Base-by-base conservation (phyloP, 2,329 filamentous ascomycete species). In the Aspergillus texensis region DNA sequence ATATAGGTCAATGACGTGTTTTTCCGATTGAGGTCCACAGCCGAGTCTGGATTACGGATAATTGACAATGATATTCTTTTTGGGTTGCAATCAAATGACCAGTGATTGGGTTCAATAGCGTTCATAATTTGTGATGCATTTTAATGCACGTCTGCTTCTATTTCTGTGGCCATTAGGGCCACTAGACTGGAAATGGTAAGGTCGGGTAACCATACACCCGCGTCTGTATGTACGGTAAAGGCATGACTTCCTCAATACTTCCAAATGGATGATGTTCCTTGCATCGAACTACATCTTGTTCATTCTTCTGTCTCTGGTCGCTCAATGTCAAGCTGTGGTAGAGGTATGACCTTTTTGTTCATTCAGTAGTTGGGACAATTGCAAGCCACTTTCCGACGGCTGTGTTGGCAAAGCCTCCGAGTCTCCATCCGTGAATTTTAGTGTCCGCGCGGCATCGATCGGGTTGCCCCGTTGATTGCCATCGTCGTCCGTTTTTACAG, bases 401-500 rank as follows among this genome's bases (percentile, higher is more conserved):
- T 52, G 52, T 56, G 57, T 58, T 58, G 50, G 43, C 54, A 50
- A 32, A 52, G 48, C 48, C 48, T n/a, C 48, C 28, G 28, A 52
- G 28, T 11, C 48, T 52, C 53, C 60, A 59, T 57, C 58, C 52
- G 56, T 59, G 53, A 53, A 36, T 41, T 48, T 61, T 65, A 67
- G 65, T 52, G 65, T 68, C 68, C 67, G 64, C 65, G 65, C 66
- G 67, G 67, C 67, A 62, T 60, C 34, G 65, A 65, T 66, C 66
- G 68, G 67, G 68, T 70, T 70, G 68, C 67, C 68, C 68, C 67
- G 68, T 70, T 68, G 61, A 65, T 55, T 54, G 21, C 52, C 66
- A 58, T 64, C 58, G 58, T 58, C 63, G 62, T 64, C 59, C 64
- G 57, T 60, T 63, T 64, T 66, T 64, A 61, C 64, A 53, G 60